phyloP scores from a whole-genome alignment of 192 early-diverging fungal genomes.

The Gigaspora rosea region DNA sequence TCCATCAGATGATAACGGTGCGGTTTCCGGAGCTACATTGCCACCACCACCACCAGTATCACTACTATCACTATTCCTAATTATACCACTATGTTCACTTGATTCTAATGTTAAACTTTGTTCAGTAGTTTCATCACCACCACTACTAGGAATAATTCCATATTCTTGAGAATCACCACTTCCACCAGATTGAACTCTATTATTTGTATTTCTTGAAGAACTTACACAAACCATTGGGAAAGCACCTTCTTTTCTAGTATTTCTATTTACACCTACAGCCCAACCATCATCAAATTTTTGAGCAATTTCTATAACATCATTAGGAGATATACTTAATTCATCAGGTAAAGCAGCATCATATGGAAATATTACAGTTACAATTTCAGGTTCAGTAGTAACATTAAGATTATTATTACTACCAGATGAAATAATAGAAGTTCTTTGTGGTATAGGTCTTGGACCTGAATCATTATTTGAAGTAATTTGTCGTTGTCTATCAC shows the following conservation, averaged over 20 bases:
- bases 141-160: no score
- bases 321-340: constrained; percentile 71
- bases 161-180: no score
- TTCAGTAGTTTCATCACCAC: no score
- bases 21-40: no score
- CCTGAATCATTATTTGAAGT: not conserved
- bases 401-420: not conserved
- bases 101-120: no score
- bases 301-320: constrained; percentile 72
- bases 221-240: constrained; percentile 83
- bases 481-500: no score
- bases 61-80: no score
- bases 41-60: no score
- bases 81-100: no score
- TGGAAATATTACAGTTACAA: constrained; percentile 37
- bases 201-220: no score
- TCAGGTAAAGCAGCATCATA: constrained; percentile 73
- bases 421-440: not conserved
- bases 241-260: constrained; percentile 69
- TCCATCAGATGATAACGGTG: no score
- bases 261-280: constrained; percentile 81
- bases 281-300: constrained; percentile 88
- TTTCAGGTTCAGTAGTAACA: not conserved
- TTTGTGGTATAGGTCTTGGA: not conserved
- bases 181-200: no score